phyloP scores from a whole-genome alignment of 208 protist genomes.

The Acanthamoeba culbertsoni region DNA sequence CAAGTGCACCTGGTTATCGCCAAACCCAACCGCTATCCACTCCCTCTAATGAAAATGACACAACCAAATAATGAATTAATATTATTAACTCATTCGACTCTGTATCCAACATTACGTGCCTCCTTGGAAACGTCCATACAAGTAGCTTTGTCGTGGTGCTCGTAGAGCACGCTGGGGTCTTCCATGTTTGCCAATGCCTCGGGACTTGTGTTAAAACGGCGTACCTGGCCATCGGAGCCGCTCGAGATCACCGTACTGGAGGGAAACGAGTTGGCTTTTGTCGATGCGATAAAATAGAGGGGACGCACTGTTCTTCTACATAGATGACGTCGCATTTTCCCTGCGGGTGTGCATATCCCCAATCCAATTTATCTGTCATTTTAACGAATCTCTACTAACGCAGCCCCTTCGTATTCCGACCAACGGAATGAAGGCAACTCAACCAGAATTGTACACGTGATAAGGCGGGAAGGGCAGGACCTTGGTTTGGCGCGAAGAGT shows the following conservation, averaged over 20 bases:
- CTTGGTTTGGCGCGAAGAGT: not conserved
- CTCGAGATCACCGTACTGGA: not conserved
- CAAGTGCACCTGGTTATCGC: constrained; percentile 19
- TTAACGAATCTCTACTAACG: not conserved
- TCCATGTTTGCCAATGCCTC: not conserved
- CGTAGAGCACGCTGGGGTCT: not conserved
- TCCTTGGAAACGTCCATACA: not conserved
- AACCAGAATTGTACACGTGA: not conserved
- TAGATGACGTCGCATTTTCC: not conserved
- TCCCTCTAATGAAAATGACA: no score
- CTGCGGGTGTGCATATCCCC: not conserved
- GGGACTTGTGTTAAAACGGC: not conserved
- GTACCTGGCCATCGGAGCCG: not conserved
- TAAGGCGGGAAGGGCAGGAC: not conserved
- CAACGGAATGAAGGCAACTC: not conserved
- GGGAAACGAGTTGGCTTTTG: not conserved
- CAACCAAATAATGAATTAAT: not conserved
- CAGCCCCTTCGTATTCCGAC: not conserved
- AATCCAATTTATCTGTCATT: constrained; percentile 5
- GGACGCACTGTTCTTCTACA: not conserved
- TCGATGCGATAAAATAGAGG: not conserved
- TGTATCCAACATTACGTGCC: not conserved
- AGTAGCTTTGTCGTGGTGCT: not conserved
- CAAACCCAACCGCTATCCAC: not conserved
- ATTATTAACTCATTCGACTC: not conserved